Evolutionary conservation across 495 filamentous ascomycete species (phyloP).

Genomic region (Amphirosellinia nigrospora): DNA sequence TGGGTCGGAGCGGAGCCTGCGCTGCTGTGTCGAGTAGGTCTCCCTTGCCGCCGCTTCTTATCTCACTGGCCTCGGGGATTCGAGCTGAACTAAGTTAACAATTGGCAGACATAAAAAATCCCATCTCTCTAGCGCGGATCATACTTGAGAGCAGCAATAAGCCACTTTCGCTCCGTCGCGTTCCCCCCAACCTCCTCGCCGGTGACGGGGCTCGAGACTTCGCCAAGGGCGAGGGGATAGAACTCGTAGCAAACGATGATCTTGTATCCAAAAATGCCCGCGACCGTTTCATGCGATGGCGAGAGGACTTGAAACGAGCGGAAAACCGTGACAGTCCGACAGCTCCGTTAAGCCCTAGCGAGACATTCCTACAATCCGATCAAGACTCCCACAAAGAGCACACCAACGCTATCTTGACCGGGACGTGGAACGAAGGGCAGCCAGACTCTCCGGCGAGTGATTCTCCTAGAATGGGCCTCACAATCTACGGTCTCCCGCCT

Average conservation of each 20-base stretch:
- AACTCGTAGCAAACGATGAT: constrained; percentile 69
- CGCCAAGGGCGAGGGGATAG: constrained; percentile 76
- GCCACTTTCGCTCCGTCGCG: constrained; percentile 77
- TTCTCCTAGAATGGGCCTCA: constrained; percentile 13
- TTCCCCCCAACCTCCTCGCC: constrained; percentile 91
- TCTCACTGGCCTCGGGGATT: background rate
- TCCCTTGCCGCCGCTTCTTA: background rate
- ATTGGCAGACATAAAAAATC: constrained; percentile 82
- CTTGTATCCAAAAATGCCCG: constrained; percentile 76
- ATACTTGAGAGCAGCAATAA: constrained; percentile 77
- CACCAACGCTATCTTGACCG: constrained; percentile 57
- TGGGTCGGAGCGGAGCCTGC: constrained; percentile 88
- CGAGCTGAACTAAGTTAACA: background rate
- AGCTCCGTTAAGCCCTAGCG: constrained; percentile 31
- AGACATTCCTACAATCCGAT: constrained; percentile 27
- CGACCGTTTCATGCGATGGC: constrained; percentile 79
- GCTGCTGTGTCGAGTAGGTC: constrained; percentile 86
- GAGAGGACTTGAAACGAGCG: constrained; percentile 69
- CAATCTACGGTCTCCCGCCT: background rate
- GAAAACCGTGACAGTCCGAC: constrained; percentile 37
- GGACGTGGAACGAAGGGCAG: constrained; percentile 66
- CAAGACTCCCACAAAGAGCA: constrained; percentile 46
- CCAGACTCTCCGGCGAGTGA: constrained; percentile 52
- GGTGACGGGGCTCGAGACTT: constrained; percentile 84
- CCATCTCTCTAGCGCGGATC: constrained; percentile 82